Base-by-base conservation (phyloP, 371 early-diverging fungal species). In the Actinomortierella ambigua region DNA sequence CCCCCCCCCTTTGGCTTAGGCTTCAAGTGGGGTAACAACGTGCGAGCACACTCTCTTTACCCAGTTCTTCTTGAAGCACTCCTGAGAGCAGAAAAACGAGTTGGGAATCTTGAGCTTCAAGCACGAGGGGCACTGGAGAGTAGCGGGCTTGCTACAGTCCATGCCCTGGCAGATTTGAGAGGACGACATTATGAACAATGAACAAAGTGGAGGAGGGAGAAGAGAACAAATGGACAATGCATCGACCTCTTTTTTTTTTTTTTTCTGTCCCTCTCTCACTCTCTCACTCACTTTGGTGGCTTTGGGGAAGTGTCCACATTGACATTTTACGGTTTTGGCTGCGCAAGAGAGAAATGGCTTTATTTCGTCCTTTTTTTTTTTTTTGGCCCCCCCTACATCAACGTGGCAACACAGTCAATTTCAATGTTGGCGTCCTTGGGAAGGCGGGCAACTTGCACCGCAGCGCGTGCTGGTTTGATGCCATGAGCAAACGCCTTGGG, bases 381-480 rank as follows among this genome's bases (percentile, higher is more conserved):
- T n/a, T n/a, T n/a, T n/a, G n/a, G n/a, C n/a, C n/a, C n/a, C n/a
- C n/a, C n/a, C n/a, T n/a, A n/a, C n/a, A n/a, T n/a, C n/a, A n/a
- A n/a, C n/a, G 70, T 75, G 52, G 95, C 97, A 65, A 95, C 82
- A 48, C 91, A 92, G 77, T 96, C 97, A 63, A 97, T 93, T 80
- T 97, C 96, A 53, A 97, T 94, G 64, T 85, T 69, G 47, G 91
- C 95, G 75, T 91, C 93, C 70, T 89, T 83, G 48, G 96, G 97
- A 27, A 96, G 86, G 62, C 92, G 86, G 34, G 94, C 94, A 39
- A 96, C 97, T 78, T 97, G 87, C 50, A 97, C 91, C 42, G 92
- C 90, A 34, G 95, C 85, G 42, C 97, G 88, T 22, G 97, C 96
- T 23, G 96, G 96, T n/a, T n/a, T n/a, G n/a, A n/a, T n/a, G n/a